Evolutionary conservation across 2,329 filamentous ascomycete species (phyloP).

Genomic region (Chaetothyriales sp.): DNA sequence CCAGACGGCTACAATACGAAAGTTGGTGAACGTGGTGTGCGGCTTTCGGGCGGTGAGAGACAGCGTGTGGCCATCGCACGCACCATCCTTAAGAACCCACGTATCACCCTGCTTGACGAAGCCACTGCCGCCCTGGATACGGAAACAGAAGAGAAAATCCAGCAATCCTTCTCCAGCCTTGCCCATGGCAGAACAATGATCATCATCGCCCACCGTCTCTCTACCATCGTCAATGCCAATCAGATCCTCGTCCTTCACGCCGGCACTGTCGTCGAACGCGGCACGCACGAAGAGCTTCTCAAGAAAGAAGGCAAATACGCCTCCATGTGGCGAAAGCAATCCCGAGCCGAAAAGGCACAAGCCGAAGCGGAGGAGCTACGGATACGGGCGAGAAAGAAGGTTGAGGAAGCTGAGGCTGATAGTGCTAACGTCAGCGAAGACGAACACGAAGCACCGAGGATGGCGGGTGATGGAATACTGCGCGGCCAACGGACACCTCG

Average conservation of each 20-base stretch:
- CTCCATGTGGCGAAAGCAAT: constrained; percentile 83
- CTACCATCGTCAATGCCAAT: constrained; percentile 73
- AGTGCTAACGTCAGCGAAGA: constrained; percentile 38
- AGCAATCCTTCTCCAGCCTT: constrained; percentile 68
- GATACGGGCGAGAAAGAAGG: constrained; percentile 30
- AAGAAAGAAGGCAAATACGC: constrained; percentile 56
- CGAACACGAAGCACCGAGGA: constrained; percentile 19
- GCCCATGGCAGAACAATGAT: constrained; percentile 80
- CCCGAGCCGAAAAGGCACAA: constrained; percentile 58
- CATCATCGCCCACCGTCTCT: constrained; percentile 84
- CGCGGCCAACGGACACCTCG: constrained; percentile 3
- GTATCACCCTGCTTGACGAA: constrained; percentile 86
- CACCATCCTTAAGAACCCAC: constrained; percentile 81
- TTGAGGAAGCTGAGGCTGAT: constrained; percentile 28
- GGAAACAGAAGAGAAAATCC: constrained; percentile 85
- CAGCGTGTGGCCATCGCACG: constrained; percentile 87
- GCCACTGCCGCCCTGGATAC: constrained; percentile 84
- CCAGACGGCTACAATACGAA: constrained; percentile 80
- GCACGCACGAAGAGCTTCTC: constrained; percentile 66
- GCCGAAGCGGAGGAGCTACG: constrained; percentile 41
- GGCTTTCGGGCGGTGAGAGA: constrained; percentile 81
- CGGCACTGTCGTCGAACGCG: constrained; percentile 63
- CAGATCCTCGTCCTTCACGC: constrained; percentile 68
- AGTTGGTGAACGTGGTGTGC: constrained; percentile 77
- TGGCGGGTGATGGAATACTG: not conserved